phyloP scores from a whole-genome alignment of 179 eudicot genomes.

The Carnegiea gigantea region DNA sequence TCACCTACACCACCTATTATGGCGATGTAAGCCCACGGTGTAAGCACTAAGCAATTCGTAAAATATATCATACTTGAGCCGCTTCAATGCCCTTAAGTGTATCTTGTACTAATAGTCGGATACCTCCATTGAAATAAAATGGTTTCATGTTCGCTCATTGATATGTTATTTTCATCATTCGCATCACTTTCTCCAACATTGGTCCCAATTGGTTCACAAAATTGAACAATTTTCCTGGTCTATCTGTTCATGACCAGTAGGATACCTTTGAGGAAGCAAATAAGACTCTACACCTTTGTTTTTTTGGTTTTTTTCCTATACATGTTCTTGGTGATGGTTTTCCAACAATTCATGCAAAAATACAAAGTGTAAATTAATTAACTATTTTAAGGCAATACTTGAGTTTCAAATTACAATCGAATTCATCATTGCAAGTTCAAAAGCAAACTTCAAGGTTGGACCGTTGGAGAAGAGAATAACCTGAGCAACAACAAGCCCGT shows the following conservation, averaged over 20 bases:
- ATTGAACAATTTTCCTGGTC: too few relatives aligned
- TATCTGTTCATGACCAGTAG: too few relatives aligned
- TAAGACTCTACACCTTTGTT: background rate
- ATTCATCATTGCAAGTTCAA: background rate
- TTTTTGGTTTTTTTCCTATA: background rate
- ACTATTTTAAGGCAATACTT: background rate
- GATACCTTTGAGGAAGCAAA: background rate
- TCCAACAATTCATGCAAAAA: background rate
- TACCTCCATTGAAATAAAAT: background rate
- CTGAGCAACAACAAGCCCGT: conserved; percentile 64
- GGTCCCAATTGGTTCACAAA: background rate
- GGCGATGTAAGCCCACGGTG: too few relatives aligned
- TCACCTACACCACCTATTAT: too few relatives aligned
- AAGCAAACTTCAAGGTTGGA: background rate
- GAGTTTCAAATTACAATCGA: background rate
- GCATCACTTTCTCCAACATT: background rate
- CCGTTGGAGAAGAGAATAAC: conserved; percentile 31
- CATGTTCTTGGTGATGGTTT: background rate
- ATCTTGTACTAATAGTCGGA: too few relatives aligned
- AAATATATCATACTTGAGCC: too few relatives aligned
- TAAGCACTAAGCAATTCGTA: too few relatives aligned
- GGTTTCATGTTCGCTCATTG: background rate
- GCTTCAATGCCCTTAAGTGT: background rate
- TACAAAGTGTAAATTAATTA: background rate
- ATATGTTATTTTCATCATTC: background rate